A percentile compares a stretch with the other conserved stretches of the same genome.
Evolutionary conservation across 345 rosid genomes (phyloP).

Genomic region (Jatropha curcas): DNA sequence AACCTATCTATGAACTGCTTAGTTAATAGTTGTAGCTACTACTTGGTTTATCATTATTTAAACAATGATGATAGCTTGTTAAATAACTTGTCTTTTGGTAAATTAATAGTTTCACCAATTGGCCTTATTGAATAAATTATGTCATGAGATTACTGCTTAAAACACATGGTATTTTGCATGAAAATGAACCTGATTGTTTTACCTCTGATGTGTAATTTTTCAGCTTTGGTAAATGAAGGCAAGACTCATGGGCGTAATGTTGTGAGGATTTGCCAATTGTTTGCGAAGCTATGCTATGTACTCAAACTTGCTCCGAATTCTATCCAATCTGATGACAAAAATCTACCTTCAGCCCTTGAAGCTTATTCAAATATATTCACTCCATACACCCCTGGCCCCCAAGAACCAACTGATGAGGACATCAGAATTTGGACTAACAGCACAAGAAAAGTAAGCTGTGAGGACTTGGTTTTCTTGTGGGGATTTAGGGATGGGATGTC

Average conservation of each 20-base stretch:
- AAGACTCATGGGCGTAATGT: constrained; percentile 62
- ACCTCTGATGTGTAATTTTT: constrained; percentile 10
- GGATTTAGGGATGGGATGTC: constrained; percentile 53
- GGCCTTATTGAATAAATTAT: background rate
- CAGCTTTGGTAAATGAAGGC: constrained; percentile 43
- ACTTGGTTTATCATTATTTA: background rate
- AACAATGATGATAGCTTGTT: background rate
- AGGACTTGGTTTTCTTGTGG: constrained; percentile 78
- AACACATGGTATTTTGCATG: background rate
- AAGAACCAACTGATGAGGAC: constrained; percentile 41
- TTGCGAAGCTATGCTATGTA: constrained; percentile 62
- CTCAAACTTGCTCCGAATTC: constrained; percentile 41
- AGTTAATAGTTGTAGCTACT: background rate
- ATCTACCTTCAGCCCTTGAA: constrained; percentile 33
- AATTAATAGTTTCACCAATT: background rate
- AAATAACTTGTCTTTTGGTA: background rate
- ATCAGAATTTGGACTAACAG: constrained; percentile 61
- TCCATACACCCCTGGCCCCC: constrained; percentile 24
- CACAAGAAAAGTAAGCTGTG: constrained; percentile 52
- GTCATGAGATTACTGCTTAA: background rate
- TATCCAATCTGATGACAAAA: constrained; percentile 28
- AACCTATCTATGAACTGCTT: background rate
- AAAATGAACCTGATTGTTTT: constrained; percentile 13
- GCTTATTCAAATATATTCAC: constrained; percentile 36
- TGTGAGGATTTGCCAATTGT: constrained; percentile 63